A percentile compares a stretch with the other conserved stretches of the same genome.
These are phyloP conservation scores for Podosphaera fusca DNA, from an alignment of 2,329 filamentous ascomycete species.

Conservation along the genomic window DNA sequence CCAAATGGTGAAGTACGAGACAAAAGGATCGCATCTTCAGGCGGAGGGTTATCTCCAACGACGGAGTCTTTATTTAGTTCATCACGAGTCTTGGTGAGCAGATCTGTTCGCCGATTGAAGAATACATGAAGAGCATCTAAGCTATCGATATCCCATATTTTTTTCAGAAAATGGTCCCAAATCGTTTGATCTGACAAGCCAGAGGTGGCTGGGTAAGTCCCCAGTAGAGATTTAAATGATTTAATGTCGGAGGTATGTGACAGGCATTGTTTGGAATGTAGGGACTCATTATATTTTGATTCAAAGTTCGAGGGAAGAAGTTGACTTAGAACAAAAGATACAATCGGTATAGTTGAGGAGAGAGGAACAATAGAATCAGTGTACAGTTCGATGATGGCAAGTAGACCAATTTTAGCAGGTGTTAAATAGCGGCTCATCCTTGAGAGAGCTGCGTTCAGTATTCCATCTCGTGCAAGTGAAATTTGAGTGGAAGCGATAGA, in stretches of 20 bases:
- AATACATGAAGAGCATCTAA: constrained; percentile 61
- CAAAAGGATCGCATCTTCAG: constrained; percentile 32
- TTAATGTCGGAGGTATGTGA: constrained; percentile 25
- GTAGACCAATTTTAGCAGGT: constrained; percentile 66
- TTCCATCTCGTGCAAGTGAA: no score
- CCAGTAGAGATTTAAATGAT: constrained; percentile 35
- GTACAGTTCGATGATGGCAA: constrained; percentile 66
- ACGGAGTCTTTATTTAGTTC: constrained; percentile 33
- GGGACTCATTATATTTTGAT: constrained; percentile 4
- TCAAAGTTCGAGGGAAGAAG: constrained; percentile 28
- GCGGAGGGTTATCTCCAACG: constrained; percentile 24
- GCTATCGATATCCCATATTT: constrained; percentile 65
- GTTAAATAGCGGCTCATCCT: constrained; percentile 28
- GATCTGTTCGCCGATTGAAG: constrained; percentile 33
- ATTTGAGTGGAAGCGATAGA: no score
- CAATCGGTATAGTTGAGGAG: constrained; percentile 46
- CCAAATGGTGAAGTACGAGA: constrained; percentile 60
- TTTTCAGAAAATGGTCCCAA: constrained; percentile 67
- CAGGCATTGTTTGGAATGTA: constrained; percentile 14
- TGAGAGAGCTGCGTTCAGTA: not conserved
- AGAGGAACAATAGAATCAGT: constrained; percentile 44
- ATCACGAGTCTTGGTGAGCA: constrained; percentile 39
- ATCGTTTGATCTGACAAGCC: constrained; percentile 52
- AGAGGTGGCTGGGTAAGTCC: constrained; percentile 26
- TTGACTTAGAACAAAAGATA: constrained; percentile 58